Evolutionary conservation across 169 alveolate genomes (phyloP).

Genomic region (Plasmodium gaboni): DNA sequence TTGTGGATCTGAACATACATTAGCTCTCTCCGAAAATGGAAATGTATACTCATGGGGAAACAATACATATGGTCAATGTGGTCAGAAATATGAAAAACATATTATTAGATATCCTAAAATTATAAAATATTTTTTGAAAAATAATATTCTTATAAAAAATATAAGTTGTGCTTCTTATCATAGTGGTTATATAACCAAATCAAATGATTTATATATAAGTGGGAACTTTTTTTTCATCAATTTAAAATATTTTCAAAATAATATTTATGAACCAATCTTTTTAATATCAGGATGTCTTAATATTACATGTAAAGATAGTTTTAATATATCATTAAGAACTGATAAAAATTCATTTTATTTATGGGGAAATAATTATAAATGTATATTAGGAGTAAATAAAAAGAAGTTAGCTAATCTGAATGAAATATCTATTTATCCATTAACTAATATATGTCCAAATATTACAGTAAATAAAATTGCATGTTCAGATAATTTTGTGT

Average conservation of each 20-base stretch:
- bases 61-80: slow-evolving; percentile 70
- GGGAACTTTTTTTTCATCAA: slow-evolving; percentile 78
- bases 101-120: slow-evolving; percentile 73
- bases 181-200: slow-evolving; percentile 58
- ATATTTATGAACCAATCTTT: slow-evolving; percentile 76
- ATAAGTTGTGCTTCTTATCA: slow-evolving; percentile 76
- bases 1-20: slow-evolving; percentile 83
- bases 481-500: slow-evolving; percentile 75
- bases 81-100: slow-evolving; percentile 61
- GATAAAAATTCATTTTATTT: slow-evolving; percentile 45
- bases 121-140: slow-evolving; percentile 67
- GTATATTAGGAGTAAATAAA: slow-evolving; percentile 72
- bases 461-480: slow-evolving; percentile 69
- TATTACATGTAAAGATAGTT: slow-evolving; percentile 54
- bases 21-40: slow-evolving; percentile 83
- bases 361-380: slow-evolving; percentile 76
- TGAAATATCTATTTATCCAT: slow-evolving; percentile 74
- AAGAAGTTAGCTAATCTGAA: slow-evolving; percentile 52
- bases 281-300: slow-evolving; percentile 77
- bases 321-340: slow-evolving; percentile 35
- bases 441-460: slow-evolving; percentile 32
- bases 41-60: slow-evolving; percentile 87
- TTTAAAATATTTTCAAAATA: slow-evolving; percentile 77
- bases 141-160: slow-evolving; percentile 49
- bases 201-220: slow-evolving; percentile 69